Evolutionary conservation across 2,329 filamentous ascomycete genomes (phyloP).

Genomic region (Hypoxylon rubiginosum): DNA sequence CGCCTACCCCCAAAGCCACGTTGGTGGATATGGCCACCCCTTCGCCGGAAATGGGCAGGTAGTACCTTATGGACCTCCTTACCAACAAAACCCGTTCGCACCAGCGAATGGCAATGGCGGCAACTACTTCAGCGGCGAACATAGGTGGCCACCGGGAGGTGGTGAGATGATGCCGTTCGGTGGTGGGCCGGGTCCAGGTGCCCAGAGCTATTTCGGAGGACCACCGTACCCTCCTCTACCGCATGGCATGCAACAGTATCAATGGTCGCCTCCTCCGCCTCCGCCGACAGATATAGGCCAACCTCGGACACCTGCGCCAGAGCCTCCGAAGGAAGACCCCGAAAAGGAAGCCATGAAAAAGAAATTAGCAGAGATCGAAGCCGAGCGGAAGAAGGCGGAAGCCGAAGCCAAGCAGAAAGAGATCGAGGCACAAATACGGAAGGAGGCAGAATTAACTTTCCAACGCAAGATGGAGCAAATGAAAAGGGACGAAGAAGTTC

Average conservation of each 20-base stretch:
- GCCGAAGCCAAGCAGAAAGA: conserved; percentile 61
- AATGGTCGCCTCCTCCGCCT: conserved; percentile 55
- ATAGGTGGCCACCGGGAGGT: conserved; percentile 43
- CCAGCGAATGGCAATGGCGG: conserved; percentile 49
- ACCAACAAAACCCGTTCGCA: conserved; percentile 52
- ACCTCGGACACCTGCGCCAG: conserved; percentile 42
- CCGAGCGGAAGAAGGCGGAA: conserved; percentile 60
- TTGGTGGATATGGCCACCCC: conserved; percentile 58
- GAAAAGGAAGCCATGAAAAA: conserved; percentile 73
- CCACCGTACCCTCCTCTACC: conserved; percentile 52
- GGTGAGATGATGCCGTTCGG: conserved; percentile 55
- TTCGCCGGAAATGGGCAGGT: conserved; percentile 59
- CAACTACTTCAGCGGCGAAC: conserved; percentile 60
- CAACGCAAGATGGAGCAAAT: conserved; percentile 59
- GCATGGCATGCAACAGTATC: conserved; percentile 67
- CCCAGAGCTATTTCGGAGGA: conserved; percentile 57
- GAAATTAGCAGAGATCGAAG: conserved; percentile 67
- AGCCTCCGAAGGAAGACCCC: conserved; percentile 57
- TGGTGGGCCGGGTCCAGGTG: conserved; percentile 50
- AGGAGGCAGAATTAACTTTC: conserved; percentile 62
- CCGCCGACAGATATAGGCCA: conserved; percentile 50
- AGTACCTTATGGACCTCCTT: conserved; percentile 59
- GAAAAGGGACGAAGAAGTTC: conserved; percentile 52
- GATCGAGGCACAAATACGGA: conserved; percentile 60
- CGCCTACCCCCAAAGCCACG: conserved; percentile 64